These are phyloP conservation scores for Lathyrus oleraceus DNA, from an alignment of 306 rosid species.

Conservation along the genomic window DNA sequence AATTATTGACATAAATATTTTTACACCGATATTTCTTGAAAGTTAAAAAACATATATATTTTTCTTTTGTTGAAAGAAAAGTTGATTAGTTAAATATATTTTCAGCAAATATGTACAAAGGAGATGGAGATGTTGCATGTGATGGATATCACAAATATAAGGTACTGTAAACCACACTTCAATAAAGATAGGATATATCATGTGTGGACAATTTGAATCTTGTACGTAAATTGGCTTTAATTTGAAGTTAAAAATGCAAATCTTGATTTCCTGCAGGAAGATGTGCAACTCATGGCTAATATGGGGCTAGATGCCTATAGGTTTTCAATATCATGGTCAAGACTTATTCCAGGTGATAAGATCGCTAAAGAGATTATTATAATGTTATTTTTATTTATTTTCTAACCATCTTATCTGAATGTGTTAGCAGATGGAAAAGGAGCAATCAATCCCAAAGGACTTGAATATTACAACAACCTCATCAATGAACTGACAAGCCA, in stretches of 20 bases:
- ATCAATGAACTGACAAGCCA: constrained; percentile 57
- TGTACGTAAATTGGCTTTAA: no score
- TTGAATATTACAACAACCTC: constrained; percentile 64
- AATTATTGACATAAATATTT: no score
- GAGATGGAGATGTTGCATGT: constrained; percentile 37
- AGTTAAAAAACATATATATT: no score
- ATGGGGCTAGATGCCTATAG: constrained; percentile 41
- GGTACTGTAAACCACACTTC: constrained; percentile 8
- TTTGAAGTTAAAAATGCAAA: neutral
- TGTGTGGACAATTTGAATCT: neutral
- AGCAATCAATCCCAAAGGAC: constrained; percentile 62
- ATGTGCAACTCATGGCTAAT: constrained; percentile 41
- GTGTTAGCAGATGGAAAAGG: constrained; percentile 65
- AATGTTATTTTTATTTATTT: neutral
- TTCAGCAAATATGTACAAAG: constrained; percentile 29
- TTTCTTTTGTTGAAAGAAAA: no score
- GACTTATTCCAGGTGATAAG: constrained; percentile 42
- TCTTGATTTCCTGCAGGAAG: constrained; percentile 36
- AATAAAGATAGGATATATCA: neutral
- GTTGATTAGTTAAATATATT: no score
- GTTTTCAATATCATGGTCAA: constrained; percentile 50
- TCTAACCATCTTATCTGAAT: constrained; percentile 30
- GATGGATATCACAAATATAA: constrained; percentile 45
- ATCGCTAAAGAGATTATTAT: neutral
- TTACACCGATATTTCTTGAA: no score